Percentiles rank a stretch among this genome's conserved stretches.
Conservation (phyloP, 208 protist species). For the Acanthamoeba sp. region DNA sequence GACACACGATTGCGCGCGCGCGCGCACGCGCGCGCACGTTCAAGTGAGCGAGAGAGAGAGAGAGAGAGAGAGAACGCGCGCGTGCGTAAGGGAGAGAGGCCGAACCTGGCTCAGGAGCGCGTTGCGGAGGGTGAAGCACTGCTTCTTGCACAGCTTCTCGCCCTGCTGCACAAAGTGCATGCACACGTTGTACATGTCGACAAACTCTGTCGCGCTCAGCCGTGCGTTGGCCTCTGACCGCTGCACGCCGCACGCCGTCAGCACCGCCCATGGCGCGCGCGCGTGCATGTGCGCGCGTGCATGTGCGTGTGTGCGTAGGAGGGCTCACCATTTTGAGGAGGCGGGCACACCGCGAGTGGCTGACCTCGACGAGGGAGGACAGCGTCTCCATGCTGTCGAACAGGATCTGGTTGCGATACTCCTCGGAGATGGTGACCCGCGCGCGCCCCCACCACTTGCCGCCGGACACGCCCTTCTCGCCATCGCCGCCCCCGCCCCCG, state of each 20-base stretch:
- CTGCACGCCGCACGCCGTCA: background rate
- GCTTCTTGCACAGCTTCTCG: constrained; percentile 62
- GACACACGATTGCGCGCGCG: background rate
- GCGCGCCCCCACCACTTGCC: constrained; percentile 53
- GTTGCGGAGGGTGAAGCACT: constrained; percentile 61
- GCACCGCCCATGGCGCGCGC: background rate
- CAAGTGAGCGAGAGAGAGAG: background rate
- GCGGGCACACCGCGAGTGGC: constrained; percentile 15
- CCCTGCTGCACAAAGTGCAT: constrained; percentile 62
- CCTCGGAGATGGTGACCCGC: constrained; percentile 40
- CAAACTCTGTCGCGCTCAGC: constrained; percentile 61
- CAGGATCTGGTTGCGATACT: constrained; percentile 65
- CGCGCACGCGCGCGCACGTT: no score
- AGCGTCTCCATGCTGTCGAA: constrained; percentile 41
- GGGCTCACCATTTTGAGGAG: constrained; percentile 41
- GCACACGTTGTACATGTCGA: constrained; percentile 29
- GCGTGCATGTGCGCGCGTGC: background rate
- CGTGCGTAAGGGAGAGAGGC: background rate
- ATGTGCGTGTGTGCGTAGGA: background rate
- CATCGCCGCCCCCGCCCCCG: background rate
- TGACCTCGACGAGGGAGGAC: constrained; percentile 39
- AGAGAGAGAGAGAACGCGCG: background rate
- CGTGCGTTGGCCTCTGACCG: constrained; percentile 24
- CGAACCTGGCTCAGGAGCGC: constrained; percentile 27
- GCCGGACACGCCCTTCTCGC: background rate